Base-by-base conservation (phyloP, 768 basidiomycete genomes). In the Aureoboletus auriporus region DNA sequence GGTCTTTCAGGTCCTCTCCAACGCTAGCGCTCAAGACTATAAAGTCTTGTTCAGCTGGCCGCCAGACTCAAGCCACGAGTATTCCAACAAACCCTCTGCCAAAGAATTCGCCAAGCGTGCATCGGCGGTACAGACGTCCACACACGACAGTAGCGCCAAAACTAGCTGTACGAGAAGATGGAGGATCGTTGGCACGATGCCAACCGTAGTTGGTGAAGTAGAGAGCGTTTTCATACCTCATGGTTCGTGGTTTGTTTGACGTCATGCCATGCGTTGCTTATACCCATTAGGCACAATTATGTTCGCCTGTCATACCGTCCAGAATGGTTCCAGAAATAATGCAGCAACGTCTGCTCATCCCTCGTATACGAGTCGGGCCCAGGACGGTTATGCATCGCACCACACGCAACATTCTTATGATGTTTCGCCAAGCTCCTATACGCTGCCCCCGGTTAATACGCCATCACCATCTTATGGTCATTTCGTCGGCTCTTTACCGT, bases 191-290 rank as follows among this genome's bases (percentile, higher is more conserved):
- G 85, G 85, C 63, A 71, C 71, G 57, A 79, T 86, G 75, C 72
- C 75, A 61, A 75, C 77, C 33, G 74, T 77, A 49, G 73, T 72
- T 42, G 77, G 75, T 50, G 79, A 84, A 67, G 86, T 91, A 27
- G 89, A 91, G 64, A 90, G 87, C 69, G 84, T 92, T 54, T 92
- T 88, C 68, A 89, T 91, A 68, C 89, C 90, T 65, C 88, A 93
- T 79, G 89, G 89, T 86, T 64, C 58, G 80, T 59, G 59, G 42
- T 51, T 63, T 46, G 53, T 67, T 61, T 66, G 67, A 67, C 63
- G 67, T 67, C 67, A 67, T 52, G 40, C 59, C 65, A 67, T 63
- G 65, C 46, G 57, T 56, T 65, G 53, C 57, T 57, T 39, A 46
- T 37, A 41, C 26, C 6, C 40, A 27, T 23, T 59, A 70, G 69